Evolutionary conservation across 768 basidiomycete species (phyloP).

Genomic region (Mycena epipterygia): DNA sequence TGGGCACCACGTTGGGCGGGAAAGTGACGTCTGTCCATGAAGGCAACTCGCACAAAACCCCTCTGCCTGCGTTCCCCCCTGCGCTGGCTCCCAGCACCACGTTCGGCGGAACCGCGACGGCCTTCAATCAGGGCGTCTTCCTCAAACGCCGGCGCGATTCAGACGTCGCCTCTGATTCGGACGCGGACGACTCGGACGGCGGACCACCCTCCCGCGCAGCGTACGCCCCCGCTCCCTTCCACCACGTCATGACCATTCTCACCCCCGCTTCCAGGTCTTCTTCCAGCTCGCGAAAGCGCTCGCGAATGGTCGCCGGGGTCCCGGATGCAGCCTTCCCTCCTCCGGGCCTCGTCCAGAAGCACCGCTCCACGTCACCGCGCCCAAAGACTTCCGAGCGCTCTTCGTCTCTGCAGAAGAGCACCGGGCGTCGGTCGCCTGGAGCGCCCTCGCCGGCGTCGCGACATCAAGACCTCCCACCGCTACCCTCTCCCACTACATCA

Average conservation of each 20-base stretch:
- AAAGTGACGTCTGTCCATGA: background rate
- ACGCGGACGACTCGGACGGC: background rate
- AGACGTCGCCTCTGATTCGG: slow-evolving; percentile 6
- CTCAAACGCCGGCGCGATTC: slow-evolving; percentile 26
- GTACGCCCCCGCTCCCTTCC: background rate
- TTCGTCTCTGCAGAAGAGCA: background rate
- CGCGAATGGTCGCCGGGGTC: background rate
- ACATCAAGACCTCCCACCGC: background rate
- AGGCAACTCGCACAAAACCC: too few relatives aligned
- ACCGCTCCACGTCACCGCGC: background rate
- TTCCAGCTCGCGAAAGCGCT: background rate
- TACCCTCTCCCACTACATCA: background rate
- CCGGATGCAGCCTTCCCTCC: background rate
- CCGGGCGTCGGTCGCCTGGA: background rate
- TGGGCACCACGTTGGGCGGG: background rate
- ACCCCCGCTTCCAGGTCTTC: background rate
- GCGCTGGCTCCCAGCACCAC: background rate
- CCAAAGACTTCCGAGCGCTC: background rate
- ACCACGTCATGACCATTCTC: too few relatives aligned
- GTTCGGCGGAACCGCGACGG: slow-evolving; percentile 9
- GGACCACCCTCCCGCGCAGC: background rate
- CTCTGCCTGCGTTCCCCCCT: background rate
- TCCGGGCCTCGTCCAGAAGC: background rate
- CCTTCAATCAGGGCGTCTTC: slow-evolving; percentile 7
- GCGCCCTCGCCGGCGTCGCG: background rate